Base-by-base conservation (phyloP, 176 grass and related monocot genomes). In the Oryza longistaminata region DNA sequence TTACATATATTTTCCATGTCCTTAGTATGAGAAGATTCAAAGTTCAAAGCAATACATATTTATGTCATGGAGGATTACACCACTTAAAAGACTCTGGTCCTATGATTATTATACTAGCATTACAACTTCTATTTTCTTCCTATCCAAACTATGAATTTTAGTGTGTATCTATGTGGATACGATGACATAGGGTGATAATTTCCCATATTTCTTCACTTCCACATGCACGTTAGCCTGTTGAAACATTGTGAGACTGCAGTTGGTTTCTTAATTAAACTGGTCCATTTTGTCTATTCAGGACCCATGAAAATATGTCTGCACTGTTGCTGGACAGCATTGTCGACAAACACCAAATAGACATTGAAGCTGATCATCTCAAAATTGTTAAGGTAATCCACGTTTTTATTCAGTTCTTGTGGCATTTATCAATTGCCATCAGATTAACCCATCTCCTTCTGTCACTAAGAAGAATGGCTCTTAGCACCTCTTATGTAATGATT, bases 331-430 rank as follows among this genome's bases (percentile, higher is more conserved):
- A 98, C 48, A 88, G 75, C 64, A 89, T 98, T 68, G 96, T 98
- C 55, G 93, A 98, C 74, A 92, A 98, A 64, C 89, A 98, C 62
- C 19, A 74, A 42, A 98, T 98, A 82, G 96, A 98, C 43, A 98
- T 98, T 82, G 93, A 98, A 68, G 24, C 83, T 62, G 85, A 86
- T 45, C 64, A 66, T 58, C 93, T 98, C 77, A 89, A 90, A 92
- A 87, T 77, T 53, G 75, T 98, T 68, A 98, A 93, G 89, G 96
- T 98, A 93, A 87, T 68, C 37, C 34, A 33, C 9, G 46, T 42
- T 70, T 70, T 77, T 46, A 81, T 62, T 76, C 13, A 80, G 77
- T 35, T 42, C 4, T 71, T 66, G 11, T 85, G 35, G 11, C 13
- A 49, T 11, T 16, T 7, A 58, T 42, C 8, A 35, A 44, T 42